phyloP scores from a whole-genome alignment of 306 rosid genomes.

The Dryas alaskensis region DNA sequence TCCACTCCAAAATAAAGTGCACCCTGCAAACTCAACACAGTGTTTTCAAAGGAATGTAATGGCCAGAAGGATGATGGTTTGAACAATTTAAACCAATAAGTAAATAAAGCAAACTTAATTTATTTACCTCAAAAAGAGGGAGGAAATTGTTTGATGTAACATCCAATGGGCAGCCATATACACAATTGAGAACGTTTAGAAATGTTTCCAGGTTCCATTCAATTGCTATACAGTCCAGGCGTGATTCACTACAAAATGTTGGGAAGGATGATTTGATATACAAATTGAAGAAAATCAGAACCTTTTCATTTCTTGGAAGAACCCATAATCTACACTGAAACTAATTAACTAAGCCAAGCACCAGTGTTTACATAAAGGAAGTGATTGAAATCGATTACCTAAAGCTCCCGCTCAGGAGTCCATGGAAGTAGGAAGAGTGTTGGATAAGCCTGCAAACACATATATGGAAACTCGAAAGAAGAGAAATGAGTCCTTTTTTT shows the following conservation, averaged over 20 bases:
- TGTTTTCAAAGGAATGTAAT: neutral
- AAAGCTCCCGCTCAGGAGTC: constrained; percentile 67
- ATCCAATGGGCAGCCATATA: constrained; percentile 43
- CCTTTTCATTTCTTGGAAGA: neutral
- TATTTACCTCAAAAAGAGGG: constrained; percentile 62
- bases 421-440: constrained; percentile 57
- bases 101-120: neutral
- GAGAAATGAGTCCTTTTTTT: too few species aligned
- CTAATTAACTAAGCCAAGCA: neutral
- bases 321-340: neutral
- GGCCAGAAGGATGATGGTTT: neutral
- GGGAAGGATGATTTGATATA: neutral
- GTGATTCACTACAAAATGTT: constrained; percentile 50
- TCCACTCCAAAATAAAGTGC: constrained; percentile 85
- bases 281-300: neutral
- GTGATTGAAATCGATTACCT: constrained; percentile 37
- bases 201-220: constrained; percentile 51
- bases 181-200: constrained; percentile 57
- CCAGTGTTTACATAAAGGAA: neutral
- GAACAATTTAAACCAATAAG: neutral
- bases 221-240: constrained; percentile 41
- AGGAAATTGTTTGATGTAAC: constrained; percentile 47
- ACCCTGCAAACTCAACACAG: constrained; percentile 44
- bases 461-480: neutral
- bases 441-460: constrained; percentile 50